A percentile compares a stretch with the other conserved stretches of the same genome.
phyloP scores from a whole-genome alignment of 1,284 basidiomycete genomes.

The Exobasidium cylindrosporum region DNA sequence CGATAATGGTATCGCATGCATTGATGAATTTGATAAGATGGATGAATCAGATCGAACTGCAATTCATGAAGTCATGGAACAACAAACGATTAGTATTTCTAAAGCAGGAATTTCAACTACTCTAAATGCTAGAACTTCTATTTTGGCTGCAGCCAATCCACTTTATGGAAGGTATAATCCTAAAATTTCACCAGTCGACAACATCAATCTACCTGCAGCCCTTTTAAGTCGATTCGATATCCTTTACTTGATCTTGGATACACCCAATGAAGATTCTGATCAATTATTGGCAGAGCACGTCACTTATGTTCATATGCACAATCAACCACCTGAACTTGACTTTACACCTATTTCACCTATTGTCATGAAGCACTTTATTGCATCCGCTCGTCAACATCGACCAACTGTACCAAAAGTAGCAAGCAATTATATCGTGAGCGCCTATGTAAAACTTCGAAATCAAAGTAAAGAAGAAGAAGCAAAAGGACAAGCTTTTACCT shows the following conservation, averaged over 20 bases:
- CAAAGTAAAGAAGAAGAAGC: constrained; percentile 85
- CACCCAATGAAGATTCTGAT: constrained; percentile 88
- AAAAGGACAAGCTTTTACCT: constrained; percentile 82
- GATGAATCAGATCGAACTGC: constrained; percentile 95
- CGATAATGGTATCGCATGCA: constrained; percentile 99
- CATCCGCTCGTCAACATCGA: constrained; percentile 80
- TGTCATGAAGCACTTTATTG: constrained; percentile 95
- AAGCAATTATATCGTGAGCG: constrained; percentile 88
- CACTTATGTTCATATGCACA: constrained; percentile 97
- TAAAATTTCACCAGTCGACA: constrained; percentile 94
- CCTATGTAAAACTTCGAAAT: constrained; percentile 91
- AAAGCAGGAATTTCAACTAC: constrained; percentile 99
- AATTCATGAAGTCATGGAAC: constrained; percentile 99
- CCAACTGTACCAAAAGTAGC: constrained; percentile 82
- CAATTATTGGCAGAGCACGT: constrained; percentile 95
- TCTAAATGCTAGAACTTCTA: constrained; percentile 95
- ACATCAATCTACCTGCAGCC: constrained; percentile 97
- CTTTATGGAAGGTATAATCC: constrained; percentile 97
- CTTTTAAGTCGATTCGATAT: constrained; percentile 93
- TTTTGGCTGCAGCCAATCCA: constrained; percentile 96
- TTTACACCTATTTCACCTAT: constrained; percentile 72
- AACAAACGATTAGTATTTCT: constrained; percentile 98
- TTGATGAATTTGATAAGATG: constrained; percentile 99
- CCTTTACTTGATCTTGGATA: constrained; percentile 94
- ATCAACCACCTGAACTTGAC: constrained; percentile 73